Conservation (phyloP, 371 early-diverging fungal genomes). For the Rhizopus delemar region DNA sequence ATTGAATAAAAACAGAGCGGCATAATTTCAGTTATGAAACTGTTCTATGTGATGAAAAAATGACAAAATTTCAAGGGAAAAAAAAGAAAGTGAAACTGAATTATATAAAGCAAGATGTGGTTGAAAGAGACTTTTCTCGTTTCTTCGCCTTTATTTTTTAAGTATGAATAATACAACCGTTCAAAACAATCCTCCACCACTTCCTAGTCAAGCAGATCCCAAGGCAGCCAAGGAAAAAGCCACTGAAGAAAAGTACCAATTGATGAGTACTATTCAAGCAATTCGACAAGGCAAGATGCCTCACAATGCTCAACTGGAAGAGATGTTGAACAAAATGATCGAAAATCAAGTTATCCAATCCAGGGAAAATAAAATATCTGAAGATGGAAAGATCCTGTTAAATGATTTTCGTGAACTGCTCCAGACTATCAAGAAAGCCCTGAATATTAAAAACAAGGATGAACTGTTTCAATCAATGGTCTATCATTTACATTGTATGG, state of each 20-base stretch:
- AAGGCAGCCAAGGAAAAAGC: constrained; percentile 22
- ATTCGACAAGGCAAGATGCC: constrained; percentile 63
- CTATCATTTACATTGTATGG: constrained; percentile 48
- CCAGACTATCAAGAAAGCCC: constrained; percentile 40
- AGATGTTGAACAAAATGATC: constrained; percentile 46
- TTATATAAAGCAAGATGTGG: no score
- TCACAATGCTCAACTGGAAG: constrained; percentile 57
- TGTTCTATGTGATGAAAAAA: constrained; percentile 12
- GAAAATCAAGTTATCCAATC: constrained; percentile 42
- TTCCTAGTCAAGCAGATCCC: constrained; percentile 19
- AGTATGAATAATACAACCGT: not conserved
- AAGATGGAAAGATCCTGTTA: constrained; percentile 50
- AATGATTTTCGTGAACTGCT: constrained; percentile 50
- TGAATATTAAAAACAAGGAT: constrained; percentile 57
- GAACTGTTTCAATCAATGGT: constrained; percentile 63
- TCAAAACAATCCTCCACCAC: not conserved
- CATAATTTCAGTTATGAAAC: not conserved
- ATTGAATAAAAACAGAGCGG: no score
- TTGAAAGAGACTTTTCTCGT: constrained; percentile 1
- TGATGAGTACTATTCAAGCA: constrained; percentile 52
- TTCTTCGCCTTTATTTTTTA: constrained; percentile 1
- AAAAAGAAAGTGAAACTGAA: no score
- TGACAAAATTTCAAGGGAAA: constrained; percentile 5
- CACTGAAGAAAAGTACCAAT: constrained; percentile 42
- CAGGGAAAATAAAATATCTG: constrained; percentile 49